Base-by-base conservation (phyloP, 1,284 basidiomycete species). In the Erythrobasidium hasegawianum region DNA sequence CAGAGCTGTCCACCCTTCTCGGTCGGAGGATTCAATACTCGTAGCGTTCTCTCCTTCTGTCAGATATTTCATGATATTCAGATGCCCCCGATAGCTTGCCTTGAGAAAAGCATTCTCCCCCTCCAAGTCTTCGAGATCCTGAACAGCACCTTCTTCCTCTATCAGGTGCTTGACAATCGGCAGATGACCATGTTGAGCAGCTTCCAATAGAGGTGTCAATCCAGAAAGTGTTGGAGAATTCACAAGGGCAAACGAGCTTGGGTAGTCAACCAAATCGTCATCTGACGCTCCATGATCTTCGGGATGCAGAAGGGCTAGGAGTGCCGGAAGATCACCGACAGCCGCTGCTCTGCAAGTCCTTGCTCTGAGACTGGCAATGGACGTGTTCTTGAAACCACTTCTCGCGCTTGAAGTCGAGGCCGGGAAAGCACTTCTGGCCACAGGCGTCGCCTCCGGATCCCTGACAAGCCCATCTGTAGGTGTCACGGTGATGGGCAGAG, bases 121-220 rank as follows among this genome's bases (percentile, higher is more conserved):
- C 77, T 94, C 91, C 73, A 86, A 86, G 76, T 94, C 90, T 77
- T 94, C 91, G 68, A 92, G 79, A 75, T 89, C 89, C n/a, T 87
- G 84, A 76, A 94, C 89, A 11, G 90, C 90, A 26, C 90, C 90
- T 68, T 88, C 89, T 57, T 88, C 83, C 75, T 89, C 85, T 29
- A 90, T 78, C 68, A 91, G 81, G 89, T 89, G 93, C 71, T 82
- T 81, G 52, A 89, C 85, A 59, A 90, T 85, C 52, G 88, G 83
- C 54, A 87, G 77, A 76, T 87, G 85, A 2, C 90, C 90, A 68
- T 88, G 82, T 76, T 86, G 88, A 26, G 90, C 85, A 47, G 90
- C 89, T 62, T 85, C 86, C 78, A 93, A 90, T 57, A 94, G 77
- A 14, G 86, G 86, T 3, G 89, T 92, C 65, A 88, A 81, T 2